Evolutionary conservation across 2,329 filamentous ascomycete genomes (phyloP).

Genomic region (Verticillium tricorpus): DNA sequence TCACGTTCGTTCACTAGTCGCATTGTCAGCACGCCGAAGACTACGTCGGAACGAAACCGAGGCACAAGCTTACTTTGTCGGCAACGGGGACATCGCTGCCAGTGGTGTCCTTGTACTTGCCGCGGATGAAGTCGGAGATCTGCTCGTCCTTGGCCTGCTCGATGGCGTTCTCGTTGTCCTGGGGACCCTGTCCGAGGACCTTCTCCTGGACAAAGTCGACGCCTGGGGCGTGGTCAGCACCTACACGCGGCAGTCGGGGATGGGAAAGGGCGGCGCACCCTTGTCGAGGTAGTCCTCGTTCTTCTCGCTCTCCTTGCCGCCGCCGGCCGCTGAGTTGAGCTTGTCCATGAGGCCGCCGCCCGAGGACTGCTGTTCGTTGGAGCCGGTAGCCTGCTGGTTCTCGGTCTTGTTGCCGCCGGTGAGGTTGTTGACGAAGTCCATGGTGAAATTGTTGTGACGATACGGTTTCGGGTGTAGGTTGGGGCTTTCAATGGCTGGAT

Average conservation of each 20-base stretch:
- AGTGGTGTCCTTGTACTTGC: conserved; percentile 63
- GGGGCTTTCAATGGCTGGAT: neutral
- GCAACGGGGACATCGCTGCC: conserved; percentile 66
- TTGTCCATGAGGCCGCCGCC: conserved; percentile 60
- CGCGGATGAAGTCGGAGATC: conserved; percentile 68
- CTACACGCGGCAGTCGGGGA: neutral
- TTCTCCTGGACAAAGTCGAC: conserved; percentile 77
- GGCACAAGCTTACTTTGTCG: conserved; percentile 49
- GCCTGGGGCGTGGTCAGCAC: conserved; percentile 39
- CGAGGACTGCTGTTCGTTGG: conserved; percentile 30
- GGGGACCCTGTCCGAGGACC: conserved; percentile 63
- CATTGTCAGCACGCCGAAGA: neutral
- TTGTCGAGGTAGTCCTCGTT: conserved; percentile 82
- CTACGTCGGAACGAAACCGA: no score
- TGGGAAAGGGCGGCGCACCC: conserved; percentile 38
- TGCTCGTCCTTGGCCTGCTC: conserved; percentile 84
- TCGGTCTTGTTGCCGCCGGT: conserved; percentile 33
- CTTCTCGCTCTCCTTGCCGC: conserved; percentile 70
- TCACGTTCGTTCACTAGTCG: neutral
- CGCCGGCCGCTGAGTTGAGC: conserved; percentile 67
- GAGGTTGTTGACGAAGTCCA: conserved; percentile 54
- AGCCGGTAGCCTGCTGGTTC: conserved; percentile 23
- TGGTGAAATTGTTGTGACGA: conserved; percentile 21
- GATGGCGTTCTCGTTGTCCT: conserved; percentile 66
- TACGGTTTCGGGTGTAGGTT: neutral